Evolutionary conservation across 2,329 filamentous ascomycete genomes (phyloP).

Genomic region (Furcasterigmium furcatum): DNA sequence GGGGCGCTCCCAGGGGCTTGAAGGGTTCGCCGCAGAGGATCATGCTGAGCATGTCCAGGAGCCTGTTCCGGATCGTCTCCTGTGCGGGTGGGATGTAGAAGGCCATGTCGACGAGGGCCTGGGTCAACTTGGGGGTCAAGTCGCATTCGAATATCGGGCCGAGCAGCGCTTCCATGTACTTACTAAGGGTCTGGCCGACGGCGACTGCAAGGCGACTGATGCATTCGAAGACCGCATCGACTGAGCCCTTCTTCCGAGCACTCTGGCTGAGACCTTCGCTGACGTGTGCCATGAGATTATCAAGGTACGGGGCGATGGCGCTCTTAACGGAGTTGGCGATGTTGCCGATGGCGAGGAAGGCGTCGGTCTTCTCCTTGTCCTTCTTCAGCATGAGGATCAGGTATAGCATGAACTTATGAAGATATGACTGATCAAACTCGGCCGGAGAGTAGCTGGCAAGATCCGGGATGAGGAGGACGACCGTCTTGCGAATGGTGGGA

Average conservation of each 20-base stretch:
- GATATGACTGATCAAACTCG: conserved; percentile 82
- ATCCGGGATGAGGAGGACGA: conserved; percentile 87
- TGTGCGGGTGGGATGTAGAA: conserved; percentile 97
- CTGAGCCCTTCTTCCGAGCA: conserved; percentile 61
- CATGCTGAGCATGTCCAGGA: conserved; percentile 91
- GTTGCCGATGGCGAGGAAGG: conserved; percentile 93
- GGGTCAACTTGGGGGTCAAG: conserved; percentile 86
- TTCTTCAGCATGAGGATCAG: conserved; percentile 91
- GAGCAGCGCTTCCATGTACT: conserved; percentile 94
- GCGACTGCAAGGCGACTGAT: conserved; percentile 95
- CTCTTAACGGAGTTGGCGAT: conserved; percentile 96
- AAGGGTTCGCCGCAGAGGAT: conserved; percentile 92
- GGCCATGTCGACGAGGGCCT: conserved; percentile 96
- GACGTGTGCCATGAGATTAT: conserved; percentile 90
- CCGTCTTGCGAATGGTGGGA: conserved; percentile 79
- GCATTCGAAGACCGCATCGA: conserved; percentile 89
- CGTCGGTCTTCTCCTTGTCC: conserved; percentile 89
- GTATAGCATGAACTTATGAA: conserved; percentile 97
- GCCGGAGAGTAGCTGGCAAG: conserved; percentile 88
- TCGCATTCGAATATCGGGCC: conserved; percentile 98
- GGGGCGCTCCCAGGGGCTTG: conserved; percentile 85
- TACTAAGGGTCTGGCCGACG: conserved; percentile 93
- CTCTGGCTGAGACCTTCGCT: conserved; percentile 84
- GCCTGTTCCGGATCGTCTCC: conserved; percentile 84
- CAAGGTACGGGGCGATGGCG: conserved; percentile 90